A percentile compares a stretch with the other conserved stretches of the same genome.
phyloP scores from a whole-genome alignment of 2,329 filamentous ascomycete genomes.

The Nemania abortiva region DNA sequence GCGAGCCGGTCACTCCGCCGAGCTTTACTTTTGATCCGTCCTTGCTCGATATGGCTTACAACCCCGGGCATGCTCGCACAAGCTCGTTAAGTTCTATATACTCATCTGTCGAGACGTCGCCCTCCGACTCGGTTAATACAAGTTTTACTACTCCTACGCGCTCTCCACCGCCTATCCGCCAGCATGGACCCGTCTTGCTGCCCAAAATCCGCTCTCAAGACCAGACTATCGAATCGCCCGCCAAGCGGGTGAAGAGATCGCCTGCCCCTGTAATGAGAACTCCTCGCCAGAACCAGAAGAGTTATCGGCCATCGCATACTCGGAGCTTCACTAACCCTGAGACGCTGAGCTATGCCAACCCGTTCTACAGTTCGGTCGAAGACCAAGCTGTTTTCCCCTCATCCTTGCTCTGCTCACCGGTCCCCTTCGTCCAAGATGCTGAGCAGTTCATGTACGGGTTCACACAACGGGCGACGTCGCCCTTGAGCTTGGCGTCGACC shows the following conservation, averaged over 20 bases:
- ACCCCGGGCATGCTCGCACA: conserved; percentile 69
- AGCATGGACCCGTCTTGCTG: conserved; percentile 82
- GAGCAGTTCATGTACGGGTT: conserved; percentile 64
- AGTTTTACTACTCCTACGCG: conserved; percentile 75
- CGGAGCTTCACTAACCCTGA: conserved; percentile 74
- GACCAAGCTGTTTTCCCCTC: conserved; percentile 53
- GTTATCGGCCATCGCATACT: conserved; percentile 61
- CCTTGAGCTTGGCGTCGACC: conserved; percentile 54
- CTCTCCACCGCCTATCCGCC: conserved; percentile 76
- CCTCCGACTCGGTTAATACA: conserved; percentile 74
- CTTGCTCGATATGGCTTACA: conserved; percentile 67
- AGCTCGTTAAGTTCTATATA: conserved; percentile 75
- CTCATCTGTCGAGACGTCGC: conserved; percentile 72
- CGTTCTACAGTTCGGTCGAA: conserved; percentile 55
- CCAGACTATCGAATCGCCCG: conserved; percentile 72
- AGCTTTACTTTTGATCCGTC: conserved; percentile 68
- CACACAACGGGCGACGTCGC: conserved; percentile 58
- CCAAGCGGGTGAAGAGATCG: conserved; percentile 70
- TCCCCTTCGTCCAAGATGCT: conserved; percentile 65
- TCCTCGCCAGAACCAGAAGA: conserved; percentile 48
- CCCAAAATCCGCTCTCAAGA: conserved; percentile 90
- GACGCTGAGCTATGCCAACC: conserved; percentile 57
- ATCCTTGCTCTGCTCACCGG: conserved; percentile 75
- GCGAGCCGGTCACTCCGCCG: conserved; percentile 64
- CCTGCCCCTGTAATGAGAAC: conserved; percentile 56